Evolutionary conservation across 495 filamentous ascomycete species (phyloP).

Genomic region (Aspergillus diversus): DNA sequence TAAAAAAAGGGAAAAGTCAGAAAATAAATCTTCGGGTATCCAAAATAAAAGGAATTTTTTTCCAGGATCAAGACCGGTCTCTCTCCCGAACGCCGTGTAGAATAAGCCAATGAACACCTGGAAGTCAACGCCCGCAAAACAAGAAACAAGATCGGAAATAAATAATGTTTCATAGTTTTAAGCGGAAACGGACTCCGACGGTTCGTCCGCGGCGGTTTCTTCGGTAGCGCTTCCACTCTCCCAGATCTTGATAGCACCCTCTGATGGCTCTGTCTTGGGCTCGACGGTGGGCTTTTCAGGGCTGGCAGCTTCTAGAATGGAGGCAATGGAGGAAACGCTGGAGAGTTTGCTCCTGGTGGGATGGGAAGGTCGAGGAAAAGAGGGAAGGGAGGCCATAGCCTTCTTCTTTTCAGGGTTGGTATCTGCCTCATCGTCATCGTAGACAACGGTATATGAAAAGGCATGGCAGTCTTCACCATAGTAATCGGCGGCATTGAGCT

Average conservation of each 20-base stretch:
- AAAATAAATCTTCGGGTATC: neutral
- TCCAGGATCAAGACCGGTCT: neutral
- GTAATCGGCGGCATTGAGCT: slow-evolving; percentile 73
- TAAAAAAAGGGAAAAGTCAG: neutral
- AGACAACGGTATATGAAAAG: slow-evolving; percentile 59
- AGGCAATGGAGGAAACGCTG: slow-evolving; percentile 35
- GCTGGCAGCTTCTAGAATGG: slow-evolving; percentile 33
- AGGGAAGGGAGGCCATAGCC: slow-evolving; percentile 13
- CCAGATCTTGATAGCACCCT: slow-evolving; percentile 58
- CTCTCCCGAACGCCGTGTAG: neutral
- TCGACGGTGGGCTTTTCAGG: slow-evolving; percentile 20
- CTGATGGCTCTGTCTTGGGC: slow-evolving; percentile 16
- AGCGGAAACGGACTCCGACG: slow-evolving; percentile 6
- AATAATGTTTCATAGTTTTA: neutral
- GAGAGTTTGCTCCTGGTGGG: slow-evolving; percentile 28
- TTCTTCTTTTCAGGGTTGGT: slow-evolving; percentile 25
- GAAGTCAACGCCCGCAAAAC: neutral
- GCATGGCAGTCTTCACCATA: slow-evolving; percentile 70
- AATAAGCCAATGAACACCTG: no score
- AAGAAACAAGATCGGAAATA: neutral
- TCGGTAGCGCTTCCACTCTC: slow-evolving; percentile 65
- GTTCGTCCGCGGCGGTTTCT: slow-evolving; percentile 29
- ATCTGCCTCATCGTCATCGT: slow-evolving; percentile 56
- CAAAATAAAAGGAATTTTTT: neutral
- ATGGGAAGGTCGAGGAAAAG: slow-evolving; percentile 17